These are phyloP conservation scores for Exophiala dermatitidis DNA, from an alignment of 2,329 filamentous ascomycete species.

Conservation along the genomic window DNA sequence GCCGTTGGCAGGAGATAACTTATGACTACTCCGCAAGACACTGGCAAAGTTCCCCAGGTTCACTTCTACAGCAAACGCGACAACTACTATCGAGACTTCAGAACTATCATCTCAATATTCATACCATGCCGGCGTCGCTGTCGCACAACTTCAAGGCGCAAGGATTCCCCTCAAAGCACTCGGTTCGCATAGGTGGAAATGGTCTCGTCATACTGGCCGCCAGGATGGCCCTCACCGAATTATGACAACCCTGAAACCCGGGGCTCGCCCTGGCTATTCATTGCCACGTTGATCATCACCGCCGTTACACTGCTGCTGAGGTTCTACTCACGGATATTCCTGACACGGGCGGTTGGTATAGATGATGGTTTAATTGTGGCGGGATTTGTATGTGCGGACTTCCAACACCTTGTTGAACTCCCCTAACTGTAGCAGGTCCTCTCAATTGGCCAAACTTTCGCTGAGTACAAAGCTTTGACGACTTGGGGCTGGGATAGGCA, in stretches of 20 bases:
- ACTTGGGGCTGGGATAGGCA: constrained; percentile 18
- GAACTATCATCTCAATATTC: neutral
- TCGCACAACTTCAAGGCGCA: neutral
- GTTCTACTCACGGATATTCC: constrained; percentile 11
- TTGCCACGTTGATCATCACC: constrained; percentile 5
- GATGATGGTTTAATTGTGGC: constrained; percentile 17
- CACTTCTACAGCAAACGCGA: neutral
- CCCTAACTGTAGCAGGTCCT: constrained; percentile 7
- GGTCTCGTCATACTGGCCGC: neutral
- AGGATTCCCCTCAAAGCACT: neutral
- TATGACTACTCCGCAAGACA: too few species aligned
- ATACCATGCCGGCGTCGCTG: neutral
- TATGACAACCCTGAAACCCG: constrained; percentile 9
- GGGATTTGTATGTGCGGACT: constrained; percentile 9
- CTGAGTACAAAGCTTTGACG: constrained; percentile 13
- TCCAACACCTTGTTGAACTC: neutral
- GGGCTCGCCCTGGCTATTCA: constrained; percentile 10
- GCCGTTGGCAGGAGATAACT: too few species aligned
- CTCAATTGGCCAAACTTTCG: constrained; percentile 16
- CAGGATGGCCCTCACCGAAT: constrained; percentile 14
- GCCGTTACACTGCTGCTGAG: constrained; percentile 10
- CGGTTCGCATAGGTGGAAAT: neutral
- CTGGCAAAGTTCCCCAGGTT: neutral
- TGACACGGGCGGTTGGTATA: constrained; percentile 7
- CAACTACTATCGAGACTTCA: neutral